A percentile compares a stretch with the other conserved stretches of the same genome.
Conservation (phyloP, 2,329 filamentous ascomycete species). For the Fusarium sp. region DNA sequence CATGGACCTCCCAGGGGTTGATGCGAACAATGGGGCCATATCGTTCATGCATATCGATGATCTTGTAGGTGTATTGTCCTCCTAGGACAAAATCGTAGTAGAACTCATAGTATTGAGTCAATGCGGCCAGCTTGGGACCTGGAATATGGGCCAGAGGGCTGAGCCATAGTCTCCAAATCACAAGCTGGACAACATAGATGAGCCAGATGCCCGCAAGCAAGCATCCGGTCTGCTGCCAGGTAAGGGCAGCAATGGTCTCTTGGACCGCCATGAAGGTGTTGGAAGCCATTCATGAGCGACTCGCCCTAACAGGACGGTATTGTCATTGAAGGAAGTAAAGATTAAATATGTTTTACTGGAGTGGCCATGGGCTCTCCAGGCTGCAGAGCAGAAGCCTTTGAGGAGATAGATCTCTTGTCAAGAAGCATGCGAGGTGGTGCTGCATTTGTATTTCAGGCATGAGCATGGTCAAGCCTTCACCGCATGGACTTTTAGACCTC, state of each 20-base stretch:
- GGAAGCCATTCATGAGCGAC: conserved; percentile 42
- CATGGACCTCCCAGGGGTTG: conserved; percentile 55
- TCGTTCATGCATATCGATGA: conserved; percentile 55
- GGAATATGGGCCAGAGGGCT: conserved; percentile 55
- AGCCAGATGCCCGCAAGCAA: conserved; percentile 45
- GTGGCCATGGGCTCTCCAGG: conserved; percentile 43
- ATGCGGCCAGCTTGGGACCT: conserved; percentile 54
- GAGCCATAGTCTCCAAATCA: conserved; percentile 51
- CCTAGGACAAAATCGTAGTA: conserved; percentile 58
- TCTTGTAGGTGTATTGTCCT: conserved; percentile 57
- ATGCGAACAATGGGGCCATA: conserved; percentile 58
- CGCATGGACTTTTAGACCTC: conserved; percentile 27
- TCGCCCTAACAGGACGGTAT: conserved; percentile 43
- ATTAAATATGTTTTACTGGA: conserved; percentile 23
- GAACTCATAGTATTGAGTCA: conserved; percentile 55
- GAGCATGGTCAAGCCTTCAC: conserved; percentile 30
- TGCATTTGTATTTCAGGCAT: conserved; percentile 43
- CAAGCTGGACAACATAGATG: conserved; percentile 46
- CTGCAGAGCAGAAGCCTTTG: conserved; percentile 42
- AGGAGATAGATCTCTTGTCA: conserved; percentile 11
- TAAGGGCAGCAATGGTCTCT: conserved; percentile 38
- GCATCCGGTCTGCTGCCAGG: conserved; percentile 44
- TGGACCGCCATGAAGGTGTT: conserved; percentile 44
- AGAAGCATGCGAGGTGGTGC: conserved; percentile 34
- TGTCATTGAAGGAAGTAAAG: conserved; percentile 44